phyloP scores from a whole-genome alignment of 2,329 filamentous ascomycete species.

The Orbilia brochopaga region DNA sequence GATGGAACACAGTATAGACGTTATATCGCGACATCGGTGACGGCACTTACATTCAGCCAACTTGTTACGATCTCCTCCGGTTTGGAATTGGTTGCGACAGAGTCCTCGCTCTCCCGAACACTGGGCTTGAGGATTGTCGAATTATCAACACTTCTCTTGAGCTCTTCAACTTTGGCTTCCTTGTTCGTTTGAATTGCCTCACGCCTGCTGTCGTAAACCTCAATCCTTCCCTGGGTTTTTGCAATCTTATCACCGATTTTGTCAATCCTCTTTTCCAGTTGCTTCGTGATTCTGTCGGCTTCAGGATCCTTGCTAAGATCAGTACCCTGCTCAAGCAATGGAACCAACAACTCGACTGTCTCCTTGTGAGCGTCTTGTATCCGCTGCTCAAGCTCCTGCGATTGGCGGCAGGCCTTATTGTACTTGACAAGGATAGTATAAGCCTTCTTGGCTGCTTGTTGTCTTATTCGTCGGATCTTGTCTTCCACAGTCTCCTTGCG shows the following conservation, averaged over 20 bases:
- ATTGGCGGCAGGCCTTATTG: constrained; percentile 21
- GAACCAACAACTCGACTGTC: constrained; percentile 35
- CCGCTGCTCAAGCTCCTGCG: constrained; percentile 30
- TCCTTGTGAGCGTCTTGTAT: constrained; percentile 36
- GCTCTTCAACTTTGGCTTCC: constrained; percentile 23
- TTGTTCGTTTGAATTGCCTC: constrained; percentile 2
- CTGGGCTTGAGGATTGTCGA: constrained; percentile 26
- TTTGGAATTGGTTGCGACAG: neutral
- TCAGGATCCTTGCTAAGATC: constrained; percentile 36
- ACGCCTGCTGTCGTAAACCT: constrained; percentile 16
- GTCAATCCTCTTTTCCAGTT: constrained; percentile 16
- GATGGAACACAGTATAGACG: neutral
- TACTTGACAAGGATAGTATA: constrained; percentile 9
- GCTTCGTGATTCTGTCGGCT: constrained; percentile 17
- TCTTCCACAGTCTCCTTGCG: constrained; percentile 24
- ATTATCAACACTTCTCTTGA: constrained; percentile 28
- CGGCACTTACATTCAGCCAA: no score
- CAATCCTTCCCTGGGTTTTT: constrained; percentile 22
- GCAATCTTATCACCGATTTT: constrained; percentile 29
- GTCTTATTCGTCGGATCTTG: constrained; percentile 32
- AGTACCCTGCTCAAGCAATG: constrained; percentile 33
- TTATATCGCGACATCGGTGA: no score
- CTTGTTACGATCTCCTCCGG: no score
- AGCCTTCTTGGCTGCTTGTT: constrained; percentile 17
- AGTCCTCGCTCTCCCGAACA: constrained; percentile 7